These are phyloP conservation scores for Suhomyces wounanorum DNA, from an alignment of 1,139 yeast species.

Conservation along the genomic window DNA sequence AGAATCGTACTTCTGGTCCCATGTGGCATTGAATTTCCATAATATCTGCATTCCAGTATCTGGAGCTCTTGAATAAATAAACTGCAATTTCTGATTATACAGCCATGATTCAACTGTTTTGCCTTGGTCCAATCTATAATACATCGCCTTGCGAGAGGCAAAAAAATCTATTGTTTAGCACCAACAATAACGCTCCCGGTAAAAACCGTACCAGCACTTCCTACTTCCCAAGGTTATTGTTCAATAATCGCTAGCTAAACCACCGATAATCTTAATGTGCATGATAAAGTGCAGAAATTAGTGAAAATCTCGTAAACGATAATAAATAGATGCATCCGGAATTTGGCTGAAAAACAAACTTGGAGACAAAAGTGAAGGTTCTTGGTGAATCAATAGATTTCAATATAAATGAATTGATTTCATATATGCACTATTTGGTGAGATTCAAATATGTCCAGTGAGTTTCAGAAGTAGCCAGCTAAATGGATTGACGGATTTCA, in stretches of 20 bases:
- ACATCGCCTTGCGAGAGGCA: not conserved
- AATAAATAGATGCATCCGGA: not conserved
- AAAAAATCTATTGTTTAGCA: not conserved
- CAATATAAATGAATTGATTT: too few relatives aligned
- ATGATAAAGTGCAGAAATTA: not conserved
- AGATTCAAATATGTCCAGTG: too few relatives aligned
- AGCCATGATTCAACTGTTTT: not conserved
- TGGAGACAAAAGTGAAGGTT: too few relatives aligned
- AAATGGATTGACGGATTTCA: too few relatives aligned
- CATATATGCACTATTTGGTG: too few relatives aligned
- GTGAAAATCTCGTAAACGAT: not conserved
- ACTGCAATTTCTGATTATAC: not conserved
- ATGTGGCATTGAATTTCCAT: not conserved
- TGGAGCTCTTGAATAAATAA: not conserved
- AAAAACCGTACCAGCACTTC: not conserved
- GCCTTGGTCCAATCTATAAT: not conserved
- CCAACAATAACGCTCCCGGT: not conserved
- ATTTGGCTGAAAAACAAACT: not conserved
- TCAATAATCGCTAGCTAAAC: not conserved
- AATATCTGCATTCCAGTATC: not conserved
- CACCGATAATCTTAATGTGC: not conserved
- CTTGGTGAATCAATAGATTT: too few relatives aligned
- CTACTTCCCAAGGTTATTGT: not conserved
- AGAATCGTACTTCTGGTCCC: not conserved
- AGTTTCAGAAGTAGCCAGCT: too few relatives aligned